phyloP scores from a whole-genome alignment of 345 rosid species.

The Eucalyptus cloeziana region DNA sequence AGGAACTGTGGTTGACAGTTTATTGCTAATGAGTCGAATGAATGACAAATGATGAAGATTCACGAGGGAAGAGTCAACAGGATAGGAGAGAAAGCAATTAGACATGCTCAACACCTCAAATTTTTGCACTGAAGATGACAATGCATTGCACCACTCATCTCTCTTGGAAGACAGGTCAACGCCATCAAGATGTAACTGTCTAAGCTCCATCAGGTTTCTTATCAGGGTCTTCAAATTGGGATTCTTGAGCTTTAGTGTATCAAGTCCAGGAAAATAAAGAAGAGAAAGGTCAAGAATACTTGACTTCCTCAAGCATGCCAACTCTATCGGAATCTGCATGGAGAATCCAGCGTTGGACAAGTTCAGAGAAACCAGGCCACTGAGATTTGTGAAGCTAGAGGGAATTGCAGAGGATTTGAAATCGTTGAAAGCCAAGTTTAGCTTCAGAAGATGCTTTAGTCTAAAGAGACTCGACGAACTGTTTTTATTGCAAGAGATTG shows the following conservation, averaged over 20 bases:
- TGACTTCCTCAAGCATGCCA: slow-evolving; percentile 2
- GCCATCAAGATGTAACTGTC: slow-evolving; percentile 12
- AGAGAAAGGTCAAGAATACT: slow-evolving; percentile 15
- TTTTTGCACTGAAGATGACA: slow-evolving; percentile 1
- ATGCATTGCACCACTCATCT: slow-evolving; percentile 14
- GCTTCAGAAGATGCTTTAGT: slow-evolving; percentile 12
- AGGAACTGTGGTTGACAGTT: too few relatives aligned
- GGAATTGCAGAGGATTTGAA: slow-evolving; percentile 10
- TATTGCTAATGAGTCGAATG: too few relatives aligned
- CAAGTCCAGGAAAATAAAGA: background rate
- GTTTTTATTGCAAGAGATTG: slow-evolving; percentile 4
- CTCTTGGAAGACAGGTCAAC: slow-evolving; percentile 3
- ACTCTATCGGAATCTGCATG: slow-evolving; percentile 14
- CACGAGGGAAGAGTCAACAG: too few relatives aligned
- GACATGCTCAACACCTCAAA: slow-evolving; percentile 4
- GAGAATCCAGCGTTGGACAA: slow-evolving; percentile 19
- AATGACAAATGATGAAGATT: too few relatives aligned
- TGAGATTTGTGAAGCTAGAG: slow-evolving; percentile 2
- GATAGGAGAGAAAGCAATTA: too few relatives aligned
- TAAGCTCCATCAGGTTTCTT: background rate
- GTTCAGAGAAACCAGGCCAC: background rate
- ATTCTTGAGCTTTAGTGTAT: background rate
- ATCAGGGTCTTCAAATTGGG: slow-evolving; percentile 13
- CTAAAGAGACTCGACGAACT: slow-evolving; percentile 6
- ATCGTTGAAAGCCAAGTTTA: slow-evolving; percentile 23